Base-by-base conservation (phyloP, 495 filamentous ascomycete genomes). In the Aspergillus bertholletiae region DNA sequence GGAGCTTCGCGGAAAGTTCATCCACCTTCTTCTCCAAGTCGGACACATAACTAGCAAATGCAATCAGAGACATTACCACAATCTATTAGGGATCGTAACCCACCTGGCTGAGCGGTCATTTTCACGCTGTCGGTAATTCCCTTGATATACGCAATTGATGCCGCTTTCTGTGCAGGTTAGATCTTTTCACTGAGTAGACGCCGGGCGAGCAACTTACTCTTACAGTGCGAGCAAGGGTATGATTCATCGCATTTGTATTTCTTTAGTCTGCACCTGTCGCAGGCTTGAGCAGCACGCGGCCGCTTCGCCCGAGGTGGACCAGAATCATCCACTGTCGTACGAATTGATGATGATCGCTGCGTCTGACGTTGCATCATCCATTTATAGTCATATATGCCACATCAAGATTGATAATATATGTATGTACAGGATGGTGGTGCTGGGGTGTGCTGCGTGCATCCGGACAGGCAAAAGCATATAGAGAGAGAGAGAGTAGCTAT, bases 211-310 rank as follows among this genome's bases (percentile, higher is more conserved):
- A n/a, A 58, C 53, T 24, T 53, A 75, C 72, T 75, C 61, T 66
- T 73, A 56, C 72, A 75, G 47, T 73, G 69, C 8, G 66, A 59
- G 49, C 70, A 73, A 3, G 72, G 72, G 60, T 71, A 75, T 18
- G 62, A 62, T 56, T 75, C 72, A 40, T 75, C 69, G 59, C 72
- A 75, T 60, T 75, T 75, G 53, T 75, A 75, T 56, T 75, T 75
- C 61, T 75, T 75, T 45, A 62, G 44, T 53, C 72, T 64, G 55
- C 72, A 75, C 18, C 72, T 61, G 32, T 75, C 72, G 60, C 72
- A 75, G 7, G 72, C 72, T 46, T 70, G 69, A 18, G 70, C 67
- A 30, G 72, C 72, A 17, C 72, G 72, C 24, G 72, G 68, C 47
- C 72, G 60, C 49, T 73, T 74, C 15, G 59, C 45, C 34, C 67